Evolutionary conservation across 768 basidiomycete genomes (phyloP).

Genomic region (Naganishia vaughanmartiniae): DNA sequence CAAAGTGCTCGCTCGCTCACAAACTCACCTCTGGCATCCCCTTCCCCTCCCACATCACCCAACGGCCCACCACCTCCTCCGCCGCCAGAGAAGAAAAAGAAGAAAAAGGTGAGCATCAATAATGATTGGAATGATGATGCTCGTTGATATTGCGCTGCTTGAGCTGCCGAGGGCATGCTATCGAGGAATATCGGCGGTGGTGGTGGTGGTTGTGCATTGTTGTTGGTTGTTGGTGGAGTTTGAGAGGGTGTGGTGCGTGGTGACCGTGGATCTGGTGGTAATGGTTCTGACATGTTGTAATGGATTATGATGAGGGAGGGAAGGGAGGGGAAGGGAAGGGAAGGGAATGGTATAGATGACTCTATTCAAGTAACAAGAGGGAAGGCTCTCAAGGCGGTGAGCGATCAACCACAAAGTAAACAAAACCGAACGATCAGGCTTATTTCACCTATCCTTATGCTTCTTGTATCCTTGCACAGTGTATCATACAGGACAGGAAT

Average conservation of each 20-base stretch:
- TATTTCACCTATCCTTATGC: not conserved
- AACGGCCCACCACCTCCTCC: conserved; percentile 37
- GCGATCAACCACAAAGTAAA: conserved; percentile 12
- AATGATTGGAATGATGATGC: conserved; percentile 43
- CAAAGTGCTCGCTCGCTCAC: no score
- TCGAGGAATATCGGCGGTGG: conserved; percentile 27
- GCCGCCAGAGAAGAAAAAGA: conserved; percentile 49
- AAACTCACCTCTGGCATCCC: conserved; percentile 26
- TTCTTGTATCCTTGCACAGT: no score
- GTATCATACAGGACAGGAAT: no score
- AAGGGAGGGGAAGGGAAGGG: not conserved
- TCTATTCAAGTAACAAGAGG: not conserved
- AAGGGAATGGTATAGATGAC: not conserved
- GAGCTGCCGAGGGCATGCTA: not conserved
- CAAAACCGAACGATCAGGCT: conserved; percentile 10
- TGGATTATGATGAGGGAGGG: no score
- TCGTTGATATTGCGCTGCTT: conserved; percentile 23
- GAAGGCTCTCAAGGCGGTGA: conserved; percentile 7
- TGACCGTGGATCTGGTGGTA: conserved; percentile 6
- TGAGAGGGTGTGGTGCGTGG: conserved; percentile 3
- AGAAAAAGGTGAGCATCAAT: conserved; percentile 50
- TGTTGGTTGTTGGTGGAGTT: conserved; percentile 4
- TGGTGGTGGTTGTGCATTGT: conserved; percentile 16
- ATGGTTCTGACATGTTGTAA: not conserved
- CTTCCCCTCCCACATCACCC: conserved; percentile 35